A percentile compares a stretch with the other conserved stretches of the same genome.
Conservation (phyloP, 148 eudicot species). For the Vaccinium corymbosum region DNA sequence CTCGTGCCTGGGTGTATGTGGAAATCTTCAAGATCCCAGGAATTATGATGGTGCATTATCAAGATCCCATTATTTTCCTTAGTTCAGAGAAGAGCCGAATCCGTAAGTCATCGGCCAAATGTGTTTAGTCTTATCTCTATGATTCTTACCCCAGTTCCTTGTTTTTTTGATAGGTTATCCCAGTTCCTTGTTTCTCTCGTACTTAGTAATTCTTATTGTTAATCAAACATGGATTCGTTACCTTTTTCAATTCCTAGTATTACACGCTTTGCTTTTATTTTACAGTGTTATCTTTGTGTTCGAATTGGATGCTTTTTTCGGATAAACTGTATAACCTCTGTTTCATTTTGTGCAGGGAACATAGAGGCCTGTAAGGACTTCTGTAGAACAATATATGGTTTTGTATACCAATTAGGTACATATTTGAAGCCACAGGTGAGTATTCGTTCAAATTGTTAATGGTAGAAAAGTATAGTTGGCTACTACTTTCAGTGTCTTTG, state of each 20-base stretch:
- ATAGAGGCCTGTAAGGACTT: slow-evolving; percentile 67
- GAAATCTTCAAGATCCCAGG: neutral
- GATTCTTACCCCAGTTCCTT: neutral
- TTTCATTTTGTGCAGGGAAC: slow-evolving; percentile 57
- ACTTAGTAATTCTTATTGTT: neutral
- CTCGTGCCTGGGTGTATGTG: neutral
- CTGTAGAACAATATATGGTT: slow-evolving; percentile 57
- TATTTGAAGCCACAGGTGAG: slow-evolving; percentile 95
- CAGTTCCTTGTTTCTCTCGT: neutral
- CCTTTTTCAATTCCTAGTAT: neutral
- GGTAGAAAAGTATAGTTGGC: neutral
- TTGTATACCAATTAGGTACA: slow-evolving; percentile 72
- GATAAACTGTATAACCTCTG: slow-evolving; percentile 1
- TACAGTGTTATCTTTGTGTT: neutral
- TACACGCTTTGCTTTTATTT: neutral
- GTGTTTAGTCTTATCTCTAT: neutral
- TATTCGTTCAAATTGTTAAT: slow-evolving; percentile 12
- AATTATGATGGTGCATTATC: neutral
- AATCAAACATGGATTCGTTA: neutral
- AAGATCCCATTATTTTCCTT: neutral
- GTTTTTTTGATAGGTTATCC: too few relatives aligned
- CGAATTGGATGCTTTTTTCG: neutral
- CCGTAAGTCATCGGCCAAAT: neutral
- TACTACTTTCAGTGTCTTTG: neutral
- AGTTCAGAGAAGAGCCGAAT: neutral